Evolutionary conservation across 371 early-diverging fungal species (phyloP).

Genomic region (Scutellospora calospora): DNA sequence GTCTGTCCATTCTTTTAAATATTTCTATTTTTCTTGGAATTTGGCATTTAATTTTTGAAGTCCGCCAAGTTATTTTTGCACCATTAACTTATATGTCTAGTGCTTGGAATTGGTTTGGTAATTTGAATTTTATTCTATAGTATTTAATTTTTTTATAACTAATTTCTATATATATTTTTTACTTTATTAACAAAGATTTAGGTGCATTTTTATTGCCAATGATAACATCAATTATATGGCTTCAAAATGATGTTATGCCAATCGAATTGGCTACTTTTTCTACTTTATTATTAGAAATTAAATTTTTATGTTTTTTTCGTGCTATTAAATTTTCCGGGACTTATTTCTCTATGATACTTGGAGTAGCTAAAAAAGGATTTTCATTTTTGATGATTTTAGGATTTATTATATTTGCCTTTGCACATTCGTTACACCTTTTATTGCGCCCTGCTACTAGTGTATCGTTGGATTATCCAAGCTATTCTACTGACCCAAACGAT

Average conservation of each 20-base stretch:
- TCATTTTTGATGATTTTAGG: background rate
- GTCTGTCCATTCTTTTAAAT: background rate
- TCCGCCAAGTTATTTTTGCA: background rate
- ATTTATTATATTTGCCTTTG: background rate
- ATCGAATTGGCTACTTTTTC: background rate
- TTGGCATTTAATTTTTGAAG: background rate
- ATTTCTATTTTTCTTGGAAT: background rate
- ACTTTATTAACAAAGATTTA: background rate
- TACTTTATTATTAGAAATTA: background rate
- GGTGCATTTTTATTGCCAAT: background rate
- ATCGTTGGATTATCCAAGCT: no score
- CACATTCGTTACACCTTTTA: background rate
- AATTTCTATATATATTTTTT: background rate
- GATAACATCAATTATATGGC: background rate
- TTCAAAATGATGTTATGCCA: background rate
- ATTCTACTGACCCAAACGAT: background rate
- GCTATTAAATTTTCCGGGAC: background rate
- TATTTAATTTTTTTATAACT: background rate
- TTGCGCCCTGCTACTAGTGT: background rate
- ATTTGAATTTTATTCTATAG: no score
- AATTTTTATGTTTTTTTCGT: constrained; percentile 11
- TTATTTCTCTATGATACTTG: constrained; percentile 18
- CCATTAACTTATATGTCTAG: background rate
- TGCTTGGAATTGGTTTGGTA: background rate
- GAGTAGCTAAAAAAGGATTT: constrained; percentile 2